Percentiles rank a stretch among this genome's conserved stretches.
Evolutionary conservation across 1,139 yeast species (phyloP).

Genomic region (Lodderomyces oxycetoniae): DNA sequence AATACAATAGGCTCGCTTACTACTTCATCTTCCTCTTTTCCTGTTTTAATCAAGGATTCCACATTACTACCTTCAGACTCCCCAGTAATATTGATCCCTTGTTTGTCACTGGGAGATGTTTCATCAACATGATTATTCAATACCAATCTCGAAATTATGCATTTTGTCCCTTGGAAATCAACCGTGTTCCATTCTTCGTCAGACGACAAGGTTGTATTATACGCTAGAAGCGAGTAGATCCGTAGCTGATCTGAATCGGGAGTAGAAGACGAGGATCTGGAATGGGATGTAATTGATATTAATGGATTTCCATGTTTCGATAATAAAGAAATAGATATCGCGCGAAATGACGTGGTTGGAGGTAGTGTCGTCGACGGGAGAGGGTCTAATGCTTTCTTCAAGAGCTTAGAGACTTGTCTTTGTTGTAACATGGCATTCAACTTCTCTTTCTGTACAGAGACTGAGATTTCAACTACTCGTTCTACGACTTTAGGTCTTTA

Average conservation of each 20-base stretch:
- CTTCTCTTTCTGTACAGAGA: too few species aligned
- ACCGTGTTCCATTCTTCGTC: conserved; percentile 9
- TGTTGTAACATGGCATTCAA: conserved; percentile 47
- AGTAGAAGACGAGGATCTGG: background rate
- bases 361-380: conserved; percentile 3
- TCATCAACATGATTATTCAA: too few species aligned
- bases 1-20: too few species aligned
- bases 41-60: too few species aligned
- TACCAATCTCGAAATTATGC: conserved; percentile 5
- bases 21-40: too few species aligned
- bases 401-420: conserved; percentile 38
- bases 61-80: conserved; percentile 8
- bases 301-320: conserved; percentile 41
- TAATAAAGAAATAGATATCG: conserved; percentile 40
- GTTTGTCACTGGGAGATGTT: too few species aligned
- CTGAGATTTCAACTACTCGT: too few species aligned
- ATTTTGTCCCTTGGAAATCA: conserved; percentile 6
- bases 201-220: conserved; percentile 2
- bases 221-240: conserved; percentile 4
- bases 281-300: conserved; percentile 29
- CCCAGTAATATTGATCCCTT: too few species aligned
- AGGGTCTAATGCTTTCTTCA: conserved; percentile 39
- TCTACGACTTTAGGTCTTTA: too few species aligned
- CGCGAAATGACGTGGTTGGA: conserved; percentile 14
- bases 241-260: conserved; percentile 1